Evolutionary conservation across 306 rosid genomes (phyloP).

Genomic region (Prunus mongolica): DNA sequence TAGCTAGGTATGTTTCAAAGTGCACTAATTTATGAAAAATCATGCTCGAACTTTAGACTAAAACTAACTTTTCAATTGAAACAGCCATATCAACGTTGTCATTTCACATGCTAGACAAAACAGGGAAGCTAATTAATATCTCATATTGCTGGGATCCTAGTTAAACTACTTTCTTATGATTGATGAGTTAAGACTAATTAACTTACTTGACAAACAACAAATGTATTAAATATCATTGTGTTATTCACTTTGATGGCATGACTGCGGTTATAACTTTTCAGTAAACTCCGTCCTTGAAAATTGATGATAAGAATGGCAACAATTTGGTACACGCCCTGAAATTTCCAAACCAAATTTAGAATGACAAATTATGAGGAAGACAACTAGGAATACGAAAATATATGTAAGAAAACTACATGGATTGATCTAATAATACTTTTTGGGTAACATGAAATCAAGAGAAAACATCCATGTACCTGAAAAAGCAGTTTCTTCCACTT

Average conservation of each 20-base stretch:
- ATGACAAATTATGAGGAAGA: neutral
- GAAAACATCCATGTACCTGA: slow-evolving; percentile 43
- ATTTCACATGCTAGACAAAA: too few species aligned
- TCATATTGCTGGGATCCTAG: too few species aligned
- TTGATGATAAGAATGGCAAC: slow-evolving; percentile 65
- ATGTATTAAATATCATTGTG: slow-evolving; percentile 79
- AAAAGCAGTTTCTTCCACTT: slow-evolving; percentile 74
- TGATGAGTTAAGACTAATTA: neutral
- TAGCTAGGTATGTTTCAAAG: too few species aligned
- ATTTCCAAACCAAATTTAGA: neutral
- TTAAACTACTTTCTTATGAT: too few species aligned
- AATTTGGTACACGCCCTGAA: slow-evolving; percentile 74
- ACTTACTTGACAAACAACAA: slow-evolving; percentile 87
- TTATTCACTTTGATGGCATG: slow-evolving; percentile 64
- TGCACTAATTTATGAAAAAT: too few species aligned
- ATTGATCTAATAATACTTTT: too few species aligned
- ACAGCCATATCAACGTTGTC: too few species aligned
- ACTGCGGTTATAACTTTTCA: slow-evolving; percentile 19
- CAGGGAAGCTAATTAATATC: too few species aligned
- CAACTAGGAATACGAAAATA: neutral
- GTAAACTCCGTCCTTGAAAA: slow-evolving; percentile 51
- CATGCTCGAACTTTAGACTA: too few species aligned
- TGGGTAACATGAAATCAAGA: too few species aligned
- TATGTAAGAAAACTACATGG: too few species aligned
- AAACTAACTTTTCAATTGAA: too few species aligned